Base-by-base conservation (phyloP, 805 yeast genomes). In the Jamesozyma piceae region DNA sequence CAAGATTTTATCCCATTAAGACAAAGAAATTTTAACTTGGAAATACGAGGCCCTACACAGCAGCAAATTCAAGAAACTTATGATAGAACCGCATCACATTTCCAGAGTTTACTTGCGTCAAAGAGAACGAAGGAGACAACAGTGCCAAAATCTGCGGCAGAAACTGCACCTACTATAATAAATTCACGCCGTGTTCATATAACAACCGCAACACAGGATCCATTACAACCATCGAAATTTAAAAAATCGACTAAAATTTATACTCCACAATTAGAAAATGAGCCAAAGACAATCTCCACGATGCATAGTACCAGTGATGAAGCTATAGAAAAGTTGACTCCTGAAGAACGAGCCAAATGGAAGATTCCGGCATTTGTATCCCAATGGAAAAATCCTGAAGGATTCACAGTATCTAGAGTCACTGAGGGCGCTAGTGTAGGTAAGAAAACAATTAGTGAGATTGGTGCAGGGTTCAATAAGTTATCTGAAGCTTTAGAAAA, bases 351-450 rank as follows among this genome's bases (percentile, higher is more conserved):
- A 49, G 77, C 74, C 22, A 72, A 75, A 47, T 90, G 97, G 96
- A 72, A 73, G 38, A 87, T 92, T 26, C 97, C 97, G 0, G 80
- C 95, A 0, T 86, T 94, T 1, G 75, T 90, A 0, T 90, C 97
- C 1, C 87, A 86, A 60, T 92, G 97, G 97, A 89, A 88, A 61
- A 92, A 92, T 60, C 85, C 89, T 15, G 82, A 84, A 51, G 97
- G 97, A 1, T 86, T 78, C 57, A 78, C 95, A 1, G 80, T 89
- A 36, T 78, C 82, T 54, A 68, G 97, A 45, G 67, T 85, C 43
- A 71, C 77, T 2, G 72, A 73, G 13, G 72, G 68, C 42, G 70
- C 69, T 0, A 64, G 69, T 2, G 62, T 60, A 26, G 61, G 54
- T 10, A 63, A 65, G 5, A 60, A 66, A 0, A 46, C 55, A 22